Evolutionary conservation across 2,329 filamentous ascomycete genomes (phyloP).

Genomic region (Lecanicillium sp.): DNA sequence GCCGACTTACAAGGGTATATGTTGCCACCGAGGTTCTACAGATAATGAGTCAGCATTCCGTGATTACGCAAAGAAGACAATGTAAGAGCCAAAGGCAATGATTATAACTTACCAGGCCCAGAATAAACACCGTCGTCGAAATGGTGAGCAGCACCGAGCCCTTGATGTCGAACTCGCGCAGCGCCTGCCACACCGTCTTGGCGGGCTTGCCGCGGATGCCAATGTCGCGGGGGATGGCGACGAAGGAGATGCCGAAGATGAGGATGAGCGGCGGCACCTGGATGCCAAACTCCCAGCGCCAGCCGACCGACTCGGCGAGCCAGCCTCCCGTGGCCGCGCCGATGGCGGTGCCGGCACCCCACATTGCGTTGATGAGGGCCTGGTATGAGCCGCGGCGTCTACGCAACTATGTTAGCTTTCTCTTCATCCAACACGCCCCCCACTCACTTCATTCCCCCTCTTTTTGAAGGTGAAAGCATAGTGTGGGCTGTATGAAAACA

Average conservation of each 20-base stretch:
- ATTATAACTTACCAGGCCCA: constrained; percentile 44
- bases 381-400: constrained; percentile 62
- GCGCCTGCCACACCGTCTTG: constrained; percentile 39
- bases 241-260: constrained; percentile 38
- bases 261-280: constrained; percentile 49
- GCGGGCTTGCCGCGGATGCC: constrained; percentile 41
- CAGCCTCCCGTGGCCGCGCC: constrained; percentile 65
- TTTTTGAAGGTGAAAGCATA: too few relatives aligned
- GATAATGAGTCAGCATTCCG: too few relatives aligned
- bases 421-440: too few relatives aligned
- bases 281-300: constrained; percentile 66
- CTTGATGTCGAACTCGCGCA: constrained; percentile 50
- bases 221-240: constrained; percentile 47
- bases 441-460: too few relatives aligned
- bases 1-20: constrained; percentile 47
- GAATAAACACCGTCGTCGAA: constrained; percentile 51
- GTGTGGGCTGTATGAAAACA: too few relatives aligned
- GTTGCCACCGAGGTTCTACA: constrained; percentile 56
- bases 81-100: too few relatives aligned
- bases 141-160: constrained; percentile 49
- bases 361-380: constrained; percentile 62
- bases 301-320: constrained; percentile 64
- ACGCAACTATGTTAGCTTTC: constrained; percentile 1
- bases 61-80: too few relatives aligned
- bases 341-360: constrained; percentile 50